Evolutionary conservation across 2,329 filamentous ascomycete genomes (phyloP).

Genomic region (Scopulariopsis brevicaulis): DNA sequence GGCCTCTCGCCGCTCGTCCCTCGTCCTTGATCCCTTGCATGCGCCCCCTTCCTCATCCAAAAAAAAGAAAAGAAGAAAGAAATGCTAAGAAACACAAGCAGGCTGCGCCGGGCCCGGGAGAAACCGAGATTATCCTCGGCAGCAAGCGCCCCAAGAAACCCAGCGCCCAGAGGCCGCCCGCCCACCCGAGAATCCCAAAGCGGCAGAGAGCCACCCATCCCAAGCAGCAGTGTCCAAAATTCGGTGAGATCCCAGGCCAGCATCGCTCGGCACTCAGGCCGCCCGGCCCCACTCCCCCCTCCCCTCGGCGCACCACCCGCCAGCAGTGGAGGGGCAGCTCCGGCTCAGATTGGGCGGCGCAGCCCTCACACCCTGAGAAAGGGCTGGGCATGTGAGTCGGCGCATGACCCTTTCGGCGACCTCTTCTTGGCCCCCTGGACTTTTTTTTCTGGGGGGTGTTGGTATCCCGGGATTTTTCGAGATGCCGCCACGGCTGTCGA

Average conservation of each 20-base stretch:
- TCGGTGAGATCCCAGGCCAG: neutral
- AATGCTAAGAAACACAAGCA: no score
- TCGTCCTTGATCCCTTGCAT: no score
- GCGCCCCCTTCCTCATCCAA: no score
- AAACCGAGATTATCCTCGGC: no score
- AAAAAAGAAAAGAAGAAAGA: no score
- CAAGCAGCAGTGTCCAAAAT: neutral
- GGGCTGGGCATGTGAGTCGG: slow-evolving; percentile 2
- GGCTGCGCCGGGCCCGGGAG: no score
- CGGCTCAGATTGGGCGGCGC: neutral
- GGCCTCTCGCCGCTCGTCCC: no score
- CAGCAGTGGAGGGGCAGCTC: slow-evolving; percentile 2
- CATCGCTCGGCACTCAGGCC: neutral
- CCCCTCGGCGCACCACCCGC: neutral
- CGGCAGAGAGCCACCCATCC: neutral
- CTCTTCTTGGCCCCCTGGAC: neutral
- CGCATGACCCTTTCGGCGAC: slow-evolving; percentile 1
- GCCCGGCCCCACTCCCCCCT: neutral
- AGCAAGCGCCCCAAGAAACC: neutral
- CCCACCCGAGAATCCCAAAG: neutral
- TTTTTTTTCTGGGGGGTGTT: neutral
- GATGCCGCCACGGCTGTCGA: neutral
- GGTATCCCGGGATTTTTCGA: neutral
- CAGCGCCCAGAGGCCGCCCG: neutral
- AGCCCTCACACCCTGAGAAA: neutral